Base-by-base conservation (phyloP, 305 asterid genomes). In the Rubia peregrina region DNA sequence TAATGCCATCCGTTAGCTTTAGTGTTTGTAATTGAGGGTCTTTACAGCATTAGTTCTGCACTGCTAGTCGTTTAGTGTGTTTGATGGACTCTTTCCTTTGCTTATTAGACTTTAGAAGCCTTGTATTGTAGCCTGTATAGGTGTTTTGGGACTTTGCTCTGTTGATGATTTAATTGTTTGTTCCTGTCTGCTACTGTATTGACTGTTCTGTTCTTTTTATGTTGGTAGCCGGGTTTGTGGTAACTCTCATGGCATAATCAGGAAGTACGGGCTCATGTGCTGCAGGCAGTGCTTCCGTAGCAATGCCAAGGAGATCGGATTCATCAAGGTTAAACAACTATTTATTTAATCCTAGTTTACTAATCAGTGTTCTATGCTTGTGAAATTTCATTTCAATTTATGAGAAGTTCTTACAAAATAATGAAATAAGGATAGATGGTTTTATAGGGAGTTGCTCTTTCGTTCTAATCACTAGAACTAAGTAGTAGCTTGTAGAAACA, bases 201-300 rank as follows among this genome's bases (percentile, higher is more conserved):
- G 57, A 53, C 11, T 14, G 61, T 51, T 4, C 21, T 42, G 14
- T 14, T 41, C 4, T 30, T 30, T 68, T 7, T 3, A 13, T 71
- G 69, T 65, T 77, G 44, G 68, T 86, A 87, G 90, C 73, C 89
- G 89, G 43, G 94, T 87, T 44, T 87, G 94, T 56, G 94, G 94
- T 3, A 87, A 87, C 59, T 82, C 93, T 38, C 93, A 87, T 10
- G 93, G 90, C 5, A 70, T 87, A 12, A 87, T 88, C 64, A 81
- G 94, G 64, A 88, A 88, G 83, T 85, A 88, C 11, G 94, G 89
- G 3, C 80, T 88, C 41, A 85, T 88, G 94, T 85, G 93, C 83
- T 85, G 94, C 84, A 85, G 94, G 67, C 90, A 85, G 66, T 88
- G 94, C 83, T 88, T 88, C 83, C 89, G 84, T 78, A 85, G 90